A percentile compares a stretch with the other conserved stretches of the same genome.
Evolutionary conservation across 1,139 yeast species (phyloP).

Genomic region (Kodamaea fungicola): DNA sequence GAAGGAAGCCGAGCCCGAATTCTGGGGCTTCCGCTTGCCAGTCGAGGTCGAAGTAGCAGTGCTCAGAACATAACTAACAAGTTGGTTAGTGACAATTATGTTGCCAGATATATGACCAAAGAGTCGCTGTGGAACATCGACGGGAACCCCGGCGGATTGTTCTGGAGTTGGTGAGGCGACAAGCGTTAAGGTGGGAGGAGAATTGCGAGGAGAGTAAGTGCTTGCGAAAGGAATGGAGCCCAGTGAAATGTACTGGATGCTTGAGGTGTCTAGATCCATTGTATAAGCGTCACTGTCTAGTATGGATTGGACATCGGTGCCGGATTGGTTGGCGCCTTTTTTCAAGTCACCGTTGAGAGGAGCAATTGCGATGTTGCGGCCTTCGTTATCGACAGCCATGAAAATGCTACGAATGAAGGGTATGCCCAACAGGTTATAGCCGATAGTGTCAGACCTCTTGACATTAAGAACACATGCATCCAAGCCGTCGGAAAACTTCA

Average conservation of each 20-base stretch:
- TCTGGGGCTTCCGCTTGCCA: too few species aligned
- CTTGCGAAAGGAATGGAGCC: slow-evolving; percentile 51
- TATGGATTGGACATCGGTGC: not conserved
- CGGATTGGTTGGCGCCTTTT: slow-evolving; percentile 1
- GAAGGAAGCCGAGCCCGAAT: too few species aligned
- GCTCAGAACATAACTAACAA: not conserved
- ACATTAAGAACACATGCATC: slow-evolving; percentile 61
- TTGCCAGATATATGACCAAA: slow-evolving; percentile 31
- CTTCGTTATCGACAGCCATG: slow-evolving; percentile 66
- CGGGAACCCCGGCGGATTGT: slow-evolving; percentile 11
- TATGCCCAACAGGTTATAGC: slow-evolving; percentile 60
- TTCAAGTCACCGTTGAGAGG: slow-evolving; percentile 23
- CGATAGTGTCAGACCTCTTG: slow-evolving; percentile 47
- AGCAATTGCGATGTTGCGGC: slow-evolving; percentile 55
- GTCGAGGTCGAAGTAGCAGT: too few species aligned
- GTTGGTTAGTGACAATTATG: slow-evolving; percentile 25
- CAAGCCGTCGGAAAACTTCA: slow-evolving; percentile 53
- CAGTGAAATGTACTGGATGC: slow-evolving; percentile 31
- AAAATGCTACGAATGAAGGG: slow-evolving; percentile 56
- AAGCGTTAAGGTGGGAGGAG: slow-evolving; percentile 21
- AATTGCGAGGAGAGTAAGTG: slow-evolving; percentile 9
- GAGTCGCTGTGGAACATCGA: slow-evolving; percentile 33
- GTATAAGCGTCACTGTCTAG: slow-evolving; percentile 2
- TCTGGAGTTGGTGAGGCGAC: slow-evolving; percentile 17
- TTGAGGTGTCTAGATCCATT: slow-evolving; percentile 1